A percentile compares a stretch with the other conserved stretches of the same genome.
Conservation (phyloP, 2,329 filamentous ascomycete species). For the Colletotrichum sansevieriae region DNA sequence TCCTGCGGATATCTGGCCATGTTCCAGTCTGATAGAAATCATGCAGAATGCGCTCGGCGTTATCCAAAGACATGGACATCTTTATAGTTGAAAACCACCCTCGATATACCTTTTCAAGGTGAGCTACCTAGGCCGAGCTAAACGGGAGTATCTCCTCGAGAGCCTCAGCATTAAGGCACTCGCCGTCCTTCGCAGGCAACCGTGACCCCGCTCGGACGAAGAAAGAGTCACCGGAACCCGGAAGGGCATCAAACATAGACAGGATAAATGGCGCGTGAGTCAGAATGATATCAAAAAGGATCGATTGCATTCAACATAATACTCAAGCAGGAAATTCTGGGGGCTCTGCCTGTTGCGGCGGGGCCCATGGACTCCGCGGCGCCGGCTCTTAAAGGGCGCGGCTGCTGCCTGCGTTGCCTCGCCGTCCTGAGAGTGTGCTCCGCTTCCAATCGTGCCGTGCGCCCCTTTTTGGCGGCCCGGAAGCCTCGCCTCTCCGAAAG, state of each 20-base stretch:
- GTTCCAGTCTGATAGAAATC: too few species aligned
- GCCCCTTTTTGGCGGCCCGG: background rate
- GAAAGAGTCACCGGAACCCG: constrained; percentile 27
- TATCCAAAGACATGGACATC: too few species aligned
- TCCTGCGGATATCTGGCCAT: too few species aligned
- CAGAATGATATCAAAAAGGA: constrained; percentile 5
- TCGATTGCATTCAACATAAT: background rate
- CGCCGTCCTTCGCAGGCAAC: constrained; percentile 15
- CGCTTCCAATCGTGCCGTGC: background rate
- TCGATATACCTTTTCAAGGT: too few species aligned
- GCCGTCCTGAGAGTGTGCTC: too few species aligned
- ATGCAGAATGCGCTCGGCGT: too few species aligned
- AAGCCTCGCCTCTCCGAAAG: background rate
- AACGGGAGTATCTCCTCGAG: too few species aligned
- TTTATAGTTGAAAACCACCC: too few species aligned
- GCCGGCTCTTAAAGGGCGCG: background rate
- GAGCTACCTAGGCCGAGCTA: too few species aligned
- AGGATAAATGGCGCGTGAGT: background rate
- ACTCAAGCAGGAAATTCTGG: background rate
- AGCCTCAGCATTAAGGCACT: too few species aligned
- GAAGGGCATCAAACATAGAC: constrained; percentile 7
- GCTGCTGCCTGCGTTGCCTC: constrained; percentile 28
- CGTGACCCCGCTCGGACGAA: constrained; percentile 28
- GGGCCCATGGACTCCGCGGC: background rate
- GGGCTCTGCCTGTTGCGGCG: background rate